Conservation (phyloP, 2,329 filamentous ascomycete species). For the Aspergillus sojae region DNA sequence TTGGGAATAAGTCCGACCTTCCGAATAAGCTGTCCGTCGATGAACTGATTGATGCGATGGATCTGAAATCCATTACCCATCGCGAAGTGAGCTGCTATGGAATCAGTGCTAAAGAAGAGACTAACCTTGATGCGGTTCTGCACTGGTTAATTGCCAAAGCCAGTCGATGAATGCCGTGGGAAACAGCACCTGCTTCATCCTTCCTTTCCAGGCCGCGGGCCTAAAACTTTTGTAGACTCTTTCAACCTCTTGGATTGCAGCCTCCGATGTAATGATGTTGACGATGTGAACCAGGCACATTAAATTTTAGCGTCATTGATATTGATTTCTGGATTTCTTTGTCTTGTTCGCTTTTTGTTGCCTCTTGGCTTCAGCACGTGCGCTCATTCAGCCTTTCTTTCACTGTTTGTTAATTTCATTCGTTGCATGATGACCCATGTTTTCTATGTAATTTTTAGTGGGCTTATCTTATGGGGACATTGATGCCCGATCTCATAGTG, state of each 20-base stretch:
- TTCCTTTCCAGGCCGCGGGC: slow-evolving; percentile 6
- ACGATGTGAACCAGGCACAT: slow-evolving; percentile 42
- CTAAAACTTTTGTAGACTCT: slow-evolving; percentile 20
- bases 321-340: slow-evolving; percentile 3
- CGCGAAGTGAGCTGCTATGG: slow-evolving; percentile 98
- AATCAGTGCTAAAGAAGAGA: slow-evolving; percentile 98
- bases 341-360: slow-evolving; percentile 3
- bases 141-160: slow-evolving; percentile 94
- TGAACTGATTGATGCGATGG: slow-evolving; percentile 89
- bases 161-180: slow-evolving; percentile 59
- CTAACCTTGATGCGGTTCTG: slow-evolving; percentile 93
- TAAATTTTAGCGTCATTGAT: slow-evolving; percentile 16
- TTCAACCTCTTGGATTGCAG: slow-evolving; percentile 33
- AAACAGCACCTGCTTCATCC: slow-evolving; percentile 10
- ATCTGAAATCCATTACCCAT: slow-evolving; percentile 84
- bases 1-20: slow-evolving; percentile 97
- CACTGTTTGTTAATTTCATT: slow-evolving; percentile 2
- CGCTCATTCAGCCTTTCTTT: slow-evolving; percentile 6
- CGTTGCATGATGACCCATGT: slow-evolving; percentile 1
- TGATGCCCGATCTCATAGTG: slow-evolving; percentile 2
- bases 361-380: background rate
- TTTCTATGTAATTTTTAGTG: slow-evolving; percentile 7
- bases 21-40: slow-evolving; percentile 89
- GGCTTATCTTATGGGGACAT: background rate
- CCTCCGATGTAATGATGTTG: slow-evolving; percentile 54